phyloP scores from a whole-genome alignment of 2,329 filamentous ascomycete species.

The Clonostachys rhizophaga region DNA sequence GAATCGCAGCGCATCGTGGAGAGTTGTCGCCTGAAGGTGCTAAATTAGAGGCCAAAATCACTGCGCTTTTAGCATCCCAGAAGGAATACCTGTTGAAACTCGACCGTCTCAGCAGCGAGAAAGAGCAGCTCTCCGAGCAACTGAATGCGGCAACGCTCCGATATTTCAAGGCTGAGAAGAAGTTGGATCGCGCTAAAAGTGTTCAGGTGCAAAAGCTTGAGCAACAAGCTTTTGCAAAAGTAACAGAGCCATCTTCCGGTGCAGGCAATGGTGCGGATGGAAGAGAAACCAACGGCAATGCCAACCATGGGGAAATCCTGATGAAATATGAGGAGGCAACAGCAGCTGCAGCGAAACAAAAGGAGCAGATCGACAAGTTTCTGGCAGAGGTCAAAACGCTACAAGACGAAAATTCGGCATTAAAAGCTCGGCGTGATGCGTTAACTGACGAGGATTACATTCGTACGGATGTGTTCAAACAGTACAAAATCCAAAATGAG shows the following conservation, averaged over 20 bases:
- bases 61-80: constrained; percentile 71
- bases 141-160: constrained; percentile 84
- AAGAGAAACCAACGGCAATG: constrained; percentile 30
- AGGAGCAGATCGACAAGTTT: constrained; percentile 79
- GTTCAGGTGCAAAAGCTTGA: constrained; percentile 87
- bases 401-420: constrained; percentile 72
- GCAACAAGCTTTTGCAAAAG: constrained; percentile 75
- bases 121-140: constrained; percentile 79
- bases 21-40: constrained; percentile 62
- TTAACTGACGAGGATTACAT: constrained; percentile 91
- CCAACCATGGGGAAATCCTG: constrained; percentile 63
- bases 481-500: constrained; percentile 83
- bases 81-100: constrained; percentile 76
- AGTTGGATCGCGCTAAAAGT: constrained; percentile 84
- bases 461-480: constrained; percentile 89
- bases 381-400: constrained; percentile 71
- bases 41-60: constrained; percentile 71
- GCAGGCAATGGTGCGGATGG: constrained; percentile 38
- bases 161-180: constrained; percentile 94
- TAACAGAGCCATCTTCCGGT: constrained; percentile 38
- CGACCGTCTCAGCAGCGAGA: constrained; percentile 71
- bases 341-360: constrained; percentile 75
- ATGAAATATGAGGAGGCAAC: constrained; percentile 72
- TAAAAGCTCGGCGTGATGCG: constrained; percentile 64
- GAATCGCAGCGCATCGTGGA: constrained; percentile 44